phyloP scores from a whole-genome alignment of 257 asterid species.

The Scutellaria minor region DNA sequence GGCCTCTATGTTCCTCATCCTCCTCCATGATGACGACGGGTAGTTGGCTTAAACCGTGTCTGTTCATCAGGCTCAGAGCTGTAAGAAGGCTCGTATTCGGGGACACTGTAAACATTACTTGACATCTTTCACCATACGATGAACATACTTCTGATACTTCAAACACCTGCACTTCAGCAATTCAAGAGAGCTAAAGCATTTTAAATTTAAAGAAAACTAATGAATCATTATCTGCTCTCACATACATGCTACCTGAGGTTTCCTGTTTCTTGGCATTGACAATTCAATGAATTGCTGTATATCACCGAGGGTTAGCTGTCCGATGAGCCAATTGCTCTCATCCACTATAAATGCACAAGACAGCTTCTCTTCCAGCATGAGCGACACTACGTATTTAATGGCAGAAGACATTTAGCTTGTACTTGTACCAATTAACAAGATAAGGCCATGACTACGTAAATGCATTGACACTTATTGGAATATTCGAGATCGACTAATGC shows the following conservation, averaged over 20 bases:
- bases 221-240: neutral
- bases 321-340: slow-evolving; percentile 55
- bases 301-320: slow-evolving; percentile 68
- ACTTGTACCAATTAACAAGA: too few species aligned
- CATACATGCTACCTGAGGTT: slow-evolving; percentile 58
- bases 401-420: too few species aligned
- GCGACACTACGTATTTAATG: too few species aligned
- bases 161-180: slow-evolving; percentile 49
- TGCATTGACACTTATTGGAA: too few species aligned
- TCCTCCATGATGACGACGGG: slow-evolving; percentile 67
- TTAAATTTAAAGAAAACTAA: neutral
- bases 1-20: slow-evolving; percentile 46
- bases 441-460: too few species aligned
- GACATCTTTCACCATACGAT: slow-evolving; percentile 50
- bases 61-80: slow-evolving; percentile 71
- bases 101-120: slow-evolving; percentile 51
- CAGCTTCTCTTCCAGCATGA: too few species aligned
- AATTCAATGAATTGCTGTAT: slow-evolving; percentile 64
- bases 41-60: slow-evolving; percentile 56
- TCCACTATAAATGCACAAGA: slow-evolving; percentile 49
- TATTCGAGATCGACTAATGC: too few species aligned
- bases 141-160: slow-evolving; percentile 70
- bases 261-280: slow-evolving; percentile 42
- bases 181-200: neutral
- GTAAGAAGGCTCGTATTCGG: slow-evolving; percentile 64